Evolutionary conservation across 305 asterid genomes (phyloP).

Genomic region (Fraxinus floribunda): DNA sequence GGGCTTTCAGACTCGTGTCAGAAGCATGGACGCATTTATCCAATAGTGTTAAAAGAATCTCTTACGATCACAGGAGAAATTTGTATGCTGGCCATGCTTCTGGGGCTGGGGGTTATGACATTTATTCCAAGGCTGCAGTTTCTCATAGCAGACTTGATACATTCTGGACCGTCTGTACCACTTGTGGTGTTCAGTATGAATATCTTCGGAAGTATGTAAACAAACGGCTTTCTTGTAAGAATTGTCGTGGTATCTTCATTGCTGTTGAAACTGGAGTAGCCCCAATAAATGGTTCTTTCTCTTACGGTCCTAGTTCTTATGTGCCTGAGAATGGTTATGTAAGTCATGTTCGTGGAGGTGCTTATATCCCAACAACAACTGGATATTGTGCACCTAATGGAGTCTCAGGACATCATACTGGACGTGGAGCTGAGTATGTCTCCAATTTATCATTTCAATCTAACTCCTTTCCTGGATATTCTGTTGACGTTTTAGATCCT

Average conservation of each 20-base stretch:
- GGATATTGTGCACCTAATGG: conserved; percentile 63
- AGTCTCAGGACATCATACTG: conserved; percentile 57
- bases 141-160: conserved; percentile 64
- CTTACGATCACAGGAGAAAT: conserved; percentile 73
- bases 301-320: conserved; percentile 56
- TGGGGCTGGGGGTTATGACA: conserved; percentile 47
- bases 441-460: conserved; percentile 77
- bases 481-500: conserved; percentile 51
- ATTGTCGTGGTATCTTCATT: conserved; percentile 79
- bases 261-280: conserved; percentile 87
- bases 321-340: conserved; percentile 65
- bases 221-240: conserved; percentile 81
- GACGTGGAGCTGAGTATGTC: conserved; percentile 53
- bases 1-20: conserved; percentile 80
- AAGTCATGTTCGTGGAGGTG: conserved; percentile 58
- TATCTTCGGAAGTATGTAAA: conserved; percentile 83
- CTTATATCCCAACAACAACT: conserved; percentile 50
- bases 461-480: conserved; percentile 46
- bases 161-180: conserved; percentile 90
- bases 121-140: conserved; percentile 44
- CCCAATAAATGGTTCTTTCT: conserved; percentile 61
- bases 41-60: conserved; percentile 55
- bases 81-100: conserved; percentile 43
- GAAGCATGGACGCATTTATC: conserved; percentile 84
- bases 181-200: conserved; percentile 89